phyloP scores from a whole-genome alignment of 257 asterid genomes.

The Gentiana straminea region DNA sequence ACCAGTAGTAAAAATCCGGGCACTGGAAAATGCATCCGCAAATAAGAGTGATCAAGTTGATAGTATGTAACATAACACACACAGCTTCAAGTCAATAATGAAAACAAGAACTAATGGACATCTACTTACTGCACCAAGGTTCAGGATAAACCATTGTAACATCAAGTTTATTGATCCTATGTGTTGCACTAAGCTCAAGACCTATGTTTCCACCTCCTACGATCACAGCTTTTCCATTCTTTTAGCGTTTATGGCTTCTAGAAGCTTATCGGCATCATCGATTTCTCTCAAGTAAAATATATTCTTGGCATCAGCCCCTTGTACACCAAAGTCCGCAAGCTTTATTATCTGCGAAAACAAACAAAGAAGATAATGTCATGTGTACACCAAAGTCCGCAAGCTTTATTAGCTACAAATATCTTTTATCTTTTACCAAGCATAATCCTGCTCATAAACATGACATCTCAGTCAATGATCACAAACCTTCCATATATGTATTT shows the following conservation, averaged over 20 bases:
- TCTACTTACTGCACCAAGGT: conserved; percentile 97
- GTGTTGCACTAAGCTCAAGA: conserved; percentile 89
- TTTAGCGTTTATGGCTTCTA: conserved; percentile 73
- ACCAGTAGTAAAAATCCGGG: conserved; percentile 85
- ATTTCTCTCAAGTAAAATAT: conserved; percentile 81
- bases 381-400: too few species aligned
- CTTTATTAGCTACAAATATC: too few species aligned
- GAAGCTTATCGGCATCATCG: conserved; percentile 86
- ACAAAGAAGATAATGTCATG: background rate
- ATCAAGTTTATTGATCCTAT: conserved; percentile 56
- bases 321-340: conserved; percentile 72
- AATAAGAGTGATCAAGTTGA: background rate
- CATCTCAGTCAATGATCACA: too few species aligned
- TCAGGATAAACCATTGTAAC: conserved; percentile 93
- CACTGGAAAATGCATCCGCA: conserved; percentile 40
- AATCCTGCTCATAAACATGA: too few species aligned
- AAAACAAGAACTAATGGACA: background rate
- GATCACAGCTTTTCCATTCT: conserved; percentile 68
- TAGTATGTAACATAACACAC: background rate
- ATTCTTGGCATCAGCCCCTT: conserved; percentile 86
- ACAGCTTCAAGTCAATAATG: background rate
- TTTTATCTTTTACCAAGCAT: too few species aligned
- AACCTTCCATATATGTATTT: too few species aligned
- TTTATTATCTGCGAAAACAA: conserved; percentile 45
- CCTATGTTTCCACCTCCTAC: conserved; percentile 99